phyloP scores from a whole-genome alignment of 768 basidiomycete genomes.

The Podaxis sp. region DNA sequence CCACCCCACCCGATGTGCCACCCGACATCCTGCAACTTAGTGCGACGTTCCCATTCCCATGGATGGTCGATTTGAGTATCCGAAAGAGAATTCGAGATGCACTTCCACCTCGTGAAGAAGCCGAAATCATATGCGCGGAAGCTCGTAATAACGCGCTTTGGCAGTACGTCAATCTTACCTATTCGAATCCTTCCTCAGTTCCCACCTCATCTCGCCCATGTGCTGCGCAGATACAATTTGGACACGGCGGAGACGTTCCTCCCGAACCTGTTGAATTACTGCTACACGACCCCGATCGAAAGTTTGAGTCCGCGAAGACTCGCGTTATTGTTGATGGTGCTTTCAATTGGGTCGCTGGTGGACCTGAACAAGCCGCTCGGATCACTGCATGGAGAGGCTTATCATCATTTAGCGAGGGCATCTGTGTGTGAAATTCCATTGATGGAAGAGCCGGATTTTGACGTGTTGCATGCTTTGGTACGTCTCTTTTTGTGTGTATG shows the following conservation, averaged over 20 bases:
- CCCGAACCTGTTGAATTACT: constrained; percentile 66
- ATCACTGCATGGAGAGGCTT: constrained; percentile 60
- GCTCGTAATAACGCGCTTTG: constrained; percentile 68
- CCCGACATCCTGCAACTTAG: constrained; percentile 58
- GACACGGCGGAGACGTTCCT: constrained; percentile 71
- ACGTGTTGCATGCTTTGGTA: constrained; percentile 68
- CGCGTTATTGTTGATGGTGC: constrained; percentile 67
- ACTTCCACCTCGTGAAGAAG: constrained; percentile 59
- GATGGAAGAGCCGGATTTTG: constrained; percentile 74
- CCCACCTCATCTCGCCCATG: neutral
- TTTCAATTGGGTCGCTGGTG: constrained; percentile 70
- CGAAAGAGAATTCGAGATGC: constrained; percentile 63
- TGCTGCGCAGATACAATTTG: constrained; percentile 55
- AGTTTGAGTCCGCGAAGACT: constrained; percentile 65
- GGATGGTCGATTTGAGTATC: constrained; percentile 62
- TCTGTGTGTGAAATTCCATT: constrained; percentile 72
- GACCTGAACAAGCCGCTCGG: constrained; percentile 59
- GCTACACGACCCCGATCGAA: constrained; percentile 60
- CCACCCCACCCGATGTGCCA: constrained; percentile 38
- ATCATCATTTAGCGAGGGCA: constrained; percentile 65
- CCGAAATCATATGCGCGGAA: constrained; percentile 59
- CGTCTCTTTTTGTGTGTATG: constrained; percentile 10
- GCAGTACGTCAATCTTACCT: constrained; percentile 51
- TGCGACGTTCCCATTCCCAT: constrained; percentile 69
- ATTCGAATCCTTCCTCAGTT: constrained; percentile 9